Percentiles rank a stretch among this genome's conserved stretches.
These are phyloP conservation scores for Xylaria sp. DNA, from an alignment of 2,329 filamentous ascomycete genomes.

Conservation along the genomic window DNA sequence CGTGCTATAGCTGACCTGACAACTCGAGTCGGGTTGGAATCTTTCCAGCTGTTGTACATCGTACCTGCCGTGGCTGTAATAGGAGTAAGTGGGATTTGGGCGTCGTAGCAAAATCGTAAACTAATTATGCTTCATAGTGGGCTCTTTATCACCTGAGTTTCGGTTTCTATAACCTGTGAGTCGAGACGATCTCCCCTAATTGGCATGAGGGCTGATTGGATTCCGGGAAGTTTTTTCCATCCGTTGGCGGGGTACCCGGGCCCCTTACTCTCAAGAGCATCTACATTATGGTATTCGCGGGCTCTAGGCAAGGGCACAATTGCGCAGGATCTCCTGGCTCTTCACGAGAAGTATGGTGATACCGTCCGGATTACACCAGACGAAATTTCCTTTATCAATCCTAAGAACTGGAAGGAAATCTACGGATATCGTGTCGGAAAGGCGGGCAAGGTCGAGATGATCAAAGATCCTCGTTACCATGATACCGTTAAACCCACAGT, in stretches of 20 bases:
- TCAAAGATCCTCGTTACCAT: conserved; percentile 5
- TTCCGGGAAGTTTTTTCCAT: background rate
- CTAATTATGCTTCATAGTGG: background rate
- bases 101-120: background rate
- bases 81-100: background rate
- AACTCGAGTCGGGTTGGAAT: background rate
- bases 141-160: background rate
- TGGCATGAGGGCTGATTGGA: background rate
- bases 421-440: background rate
- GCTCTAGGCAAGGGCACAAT: background rate
- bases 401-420: background rate
- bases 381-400: background rate
- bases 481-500: background rate
- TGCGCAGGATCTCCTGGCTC: background rate
- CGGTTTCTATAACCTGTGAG: background rate
- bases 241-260: background rate
- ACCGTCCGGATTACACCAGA: background rate
- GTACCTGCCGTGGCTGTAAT: background rate
- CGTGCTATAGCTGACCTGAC: background rate
- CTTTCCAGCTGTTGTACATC: background rate
- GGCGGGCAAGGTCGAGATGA: conserved; percentile 3
- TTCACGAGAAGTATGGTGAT: conserved; percentile 1
- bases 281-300: background rate
- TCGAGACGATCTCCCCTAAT: background rate
- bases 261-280: background rate